phyloP scores from a whole-genome alignment of 176 grass and related monocot species.

The Musa itinerans region DNA sequence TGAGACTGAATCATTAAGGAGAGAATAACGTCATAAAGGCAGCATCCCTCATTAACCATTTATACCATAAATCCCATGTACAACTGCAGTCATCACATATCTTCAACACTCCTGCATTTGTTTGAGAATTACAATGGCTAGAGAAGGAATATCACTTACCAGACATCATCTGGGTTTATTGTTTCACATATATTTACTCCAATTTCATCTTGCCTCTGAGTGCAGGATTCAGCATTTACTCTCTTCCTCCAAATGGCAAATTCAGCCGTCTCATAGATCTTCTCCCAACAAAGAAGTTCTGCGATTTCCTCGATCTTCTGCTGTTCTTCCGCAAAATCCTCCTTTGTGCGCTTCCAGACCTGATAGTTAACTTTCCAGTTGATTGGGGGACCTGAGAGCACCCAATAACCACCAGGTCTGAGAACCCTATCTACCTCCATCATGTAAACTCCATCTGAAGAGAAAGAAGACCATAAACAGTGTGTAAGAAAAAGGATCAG shows the following conservation, averaged over 20 bases:
- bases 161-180: conserved; percentile 56
- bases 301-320: conserved; percentile 59
- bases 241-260: conserved; percentile 72
- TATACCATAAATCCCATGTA: neutral
- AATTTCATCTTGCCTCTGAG: conserved; percentile 21
- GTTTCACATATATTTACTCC: conserved; percentile 30
- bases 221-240: conserved; percentile 33
- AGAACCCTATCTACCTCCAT: conserved; percentile 95
- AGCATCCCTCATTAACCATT: too few species aligned
- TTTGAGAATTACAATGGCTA: neutral
- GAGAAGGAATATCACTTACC: conserved; percentile 29
- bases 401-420: conserved; percentile 78
- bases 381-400: conserved; percentile 84
- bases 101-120: neutral
- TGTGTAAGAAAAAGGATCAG: neutral
- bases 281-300: conserved; percentile 78
- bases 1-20: too few species aligned
- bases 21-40: too few species aligned
- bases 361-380: conserved; percentile 58
- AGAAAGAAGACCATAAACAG: neutral
- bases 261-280: conserved; percentile 61
- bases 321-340: conserved; percentile 63
- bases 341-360: conserved; percentile 57
- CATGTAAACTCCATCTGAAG: conserved; percentile 68
- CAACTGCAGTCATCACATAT: neutral